phyloP scores from a whole-genome alignment of 768 basidiomycete species.

The Suillus variegatus region DNA sequence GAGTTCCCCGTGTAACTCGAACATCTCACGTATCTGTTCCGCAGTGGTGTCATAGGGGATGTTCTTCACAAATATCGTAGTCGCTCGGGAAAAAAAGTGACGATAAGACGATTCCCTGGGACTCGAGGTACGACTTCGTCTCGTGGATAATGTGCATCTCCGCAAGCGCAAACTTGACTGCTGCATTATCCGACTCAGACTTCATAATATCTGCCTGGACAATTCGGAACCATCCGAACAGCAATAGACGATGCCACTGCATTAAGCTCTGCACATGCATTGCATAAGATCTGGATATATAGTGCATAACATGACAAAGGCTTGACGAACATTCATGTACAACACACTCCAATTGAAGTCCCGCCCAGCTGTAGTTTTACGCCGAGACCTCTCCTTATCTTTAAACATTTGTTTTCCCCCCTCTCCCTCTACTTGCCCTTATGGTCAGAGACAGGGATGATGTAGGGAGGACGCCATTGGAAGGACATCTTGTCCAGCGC shows the following conservation, averaged over 20 bases:
- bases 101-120: conserved; percentile 66
- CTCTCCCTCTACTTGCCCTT: conserved; percentile 44
- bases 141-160: conserved; percentile 96
- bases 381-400: conserved; percentile 55
- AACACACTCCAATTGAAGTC: conserved; percentile 93
- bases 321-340: conserved; percentile 91
- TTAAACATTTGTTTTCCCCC: conserved; percentile 57
- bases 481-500: conserved; percentile 81
- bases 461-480: conserved; percentile 89
- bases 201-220: conserved; percentile 87
- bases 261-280: conserved; percentile 62
- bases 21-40: conserved; percentile 76
- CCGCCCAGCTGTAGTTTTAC: conserved; percentile 68
- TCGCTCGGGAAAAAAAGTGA: conserved; percentile 55
- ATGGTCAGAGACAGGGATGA: conserved; percentile 80
- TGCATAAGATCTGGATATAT: conserved; percentile 21
- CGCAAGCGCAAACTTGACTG: conserved; percentile 92
- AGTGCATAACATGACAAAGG: conserved; percentile 17
- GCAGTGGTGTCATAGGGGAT: conserved; percentile 13
- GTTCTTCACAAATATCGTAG: conserved; percentile 91
- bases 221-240: conserved; percentile 72
- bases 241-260: conserved; percentile 92
- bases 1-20: conserved; percentile 73
- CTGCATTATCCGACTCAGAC: conserved; percentile 76
- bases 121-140: conserved; percentile 87